A percentile compares a stretch with the other conserved stretches of the same genome.
phyloP scores from a whole-genome alignment of 1,139 yeast genomes.

The Meyerozyma sp. region DNA sequence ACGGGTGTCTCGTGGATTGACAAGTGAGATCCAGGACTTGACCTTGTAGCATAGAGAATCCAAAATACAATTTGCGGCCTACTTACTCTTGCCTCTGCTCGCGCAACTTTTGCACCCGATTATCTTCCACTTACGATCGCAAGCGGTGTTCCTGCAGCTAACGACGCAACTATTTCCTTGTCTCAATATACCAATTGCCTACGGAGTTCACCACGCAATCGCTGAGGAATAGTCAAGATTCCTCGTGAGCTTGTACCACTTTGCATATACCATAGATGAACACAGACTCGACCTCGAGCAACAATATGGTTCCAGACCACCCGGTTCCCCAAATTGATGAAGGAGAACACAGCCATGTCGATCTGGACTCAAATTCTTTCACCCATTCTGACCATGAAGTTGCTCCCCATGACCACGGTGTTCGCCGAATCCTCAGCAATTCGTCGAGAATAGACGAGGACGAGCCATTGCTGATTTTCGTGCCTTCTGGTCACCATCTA shows the following conservation, averaged over 20 bases:
- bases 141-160: neutral
- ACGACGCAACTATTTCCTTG: neutral
- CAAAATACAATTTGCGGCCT: neutral
- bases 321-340: neutral
- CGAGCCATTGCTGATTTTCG: neutral
- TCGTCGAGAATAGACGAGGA: neutral
- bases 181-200: neutral
- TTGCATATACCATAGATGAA: neutral
- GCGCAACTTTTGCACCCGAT: neutral
- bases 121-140: neutral
- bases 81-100: neutral
- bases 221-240: neutral
- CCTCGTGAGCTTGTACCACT: neutral
- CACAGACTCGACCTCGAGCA: neutral
- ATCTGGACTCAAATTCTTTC: neutral
- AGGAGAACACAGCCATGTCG: neutral
- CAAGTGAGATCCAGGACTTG: constrained; percentile 1
- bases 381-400: neutral
- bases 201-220: neutral
- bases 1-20: neutral
- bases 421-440: neutral
- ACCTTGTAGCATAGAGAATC: neutral
- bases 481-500: neutral
- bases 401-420: neutral
- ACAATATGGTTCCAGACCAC: neutral